Evolutionary conservation across 148 eudicot genomes (phyloP), one percentile per base, ranked within the genome.

Genomic region (Camellia lanceoleosa): DNA sequence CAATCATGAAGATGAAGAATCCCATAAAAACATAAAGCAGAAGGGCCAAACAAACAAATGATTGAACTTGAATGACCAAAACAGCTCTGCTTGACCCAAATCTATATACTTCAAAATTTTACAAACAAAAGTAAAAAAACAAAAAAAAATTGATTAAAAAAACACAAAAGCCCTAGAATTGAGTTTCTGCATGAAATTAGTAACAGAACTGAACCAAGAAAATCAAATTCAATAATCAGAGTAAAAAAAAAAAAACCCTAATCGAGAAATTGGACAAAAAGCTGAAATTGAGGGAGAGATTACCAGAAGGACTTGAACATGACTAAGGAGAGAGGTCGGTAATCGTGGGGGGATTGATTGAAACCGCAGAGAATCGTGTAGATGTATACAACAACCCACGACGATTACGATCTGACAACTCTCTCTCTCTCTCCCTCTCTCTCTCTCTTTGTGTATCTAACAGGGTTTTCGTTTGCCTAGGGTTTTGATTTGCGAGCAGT

Each of bases 301-400:
- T 78, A 78, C 80, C 80, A 78, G 74, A 78, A 78, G 23, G 80
- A 68, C 42, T 78, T 78, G 80, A 78, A 78, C 80, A 78, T 78
- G 74, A 56, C 74, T 65, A 44, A 12, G 46, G 52, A 52, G 63
- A 75, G 67, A 44, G 38, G 23, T 38, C 62, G 72, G 3, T 5
- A 51, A 4, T 54, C 47, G 72, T 78, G 63, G 51, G 61, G 63
- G 51, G 61, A 67, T n/a, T 52, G 75, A 71, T 71, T 2, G 47
- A 19, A 71, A 12, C 23, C 62, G 76, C 2, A 30, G 20, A 55
- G 49, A 58, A 42, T 74, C 6, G 76, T 3, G n/a, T 6, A 68
- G 23, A n/a, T 4, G 12, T n/a, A 64, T 9, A 4, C 70, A 67
- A 67, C 70, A 38, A 30, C 38, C 47, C 44, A 41, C 30, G 5